Conservation (phyloP, 768 basidiomycete species). For the Leccinum ochraceum region DNA sequence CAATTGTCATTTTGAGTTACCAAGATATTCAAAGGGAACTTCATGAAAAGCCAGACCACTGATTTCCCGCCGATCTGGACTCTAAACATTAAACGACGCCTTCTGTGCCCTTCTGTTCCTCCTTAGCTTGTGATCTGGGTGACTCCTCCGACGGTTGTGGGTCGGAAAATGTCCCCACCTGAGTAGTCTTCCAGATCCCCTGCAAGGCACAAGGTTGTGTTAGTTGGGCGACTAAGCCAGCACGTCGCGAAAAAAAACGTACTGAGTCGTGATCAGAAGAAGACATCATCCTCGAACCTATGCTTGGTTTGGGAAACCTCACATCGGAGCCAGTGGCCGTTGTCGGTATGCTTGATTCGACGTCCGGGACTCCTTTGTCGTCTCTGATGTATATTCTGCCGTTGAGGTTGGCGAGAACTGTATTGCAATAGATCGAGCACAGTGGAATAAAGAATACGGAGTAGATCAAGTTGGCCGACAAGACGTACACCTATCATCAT, state of each 20-base stretch:
- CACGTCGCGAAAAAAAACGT: neutral
- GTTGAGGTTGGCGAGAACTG: conserved; percentile 1
- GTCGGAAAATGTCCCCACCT: neutral
- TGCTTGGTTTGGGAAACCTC: neutral
- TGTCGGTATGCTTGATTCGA: neutral
- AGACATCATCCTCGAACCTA: neutral
- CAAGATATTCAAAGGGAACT: neutral
- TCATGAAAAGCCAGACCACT: neutral
- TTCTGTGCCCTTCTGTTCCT: neutral
- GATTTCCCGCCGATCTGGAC: neutral
- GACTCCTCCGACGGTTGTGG: neutral
- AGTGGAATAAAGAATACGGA: neutral
- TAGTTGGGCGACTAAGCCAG: neutral
- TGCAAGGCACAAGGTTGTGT: neutral
- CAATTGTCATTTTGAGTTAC: neutral
- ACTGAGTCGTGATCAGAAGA: neutral
- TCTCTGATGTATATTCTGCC: conserved; percentile 1
- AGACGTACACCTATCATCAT: neutral
- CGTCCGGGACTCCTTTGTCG: neutral
- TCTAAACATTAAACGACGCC: neutral
- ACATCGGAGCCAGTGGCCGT: neutral
- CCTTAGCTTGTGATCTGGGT: neutral
- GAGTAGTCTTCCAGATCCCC: conserved; percentile 1
- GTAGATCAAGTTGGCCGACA: conserved; percentile 1
- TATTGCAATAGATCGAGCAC: conserved; percentile 4